Base-by-base conservation (phyloP, 2,329 filamentous ascomycete species). In the Monosporascus sp. region DNA sequence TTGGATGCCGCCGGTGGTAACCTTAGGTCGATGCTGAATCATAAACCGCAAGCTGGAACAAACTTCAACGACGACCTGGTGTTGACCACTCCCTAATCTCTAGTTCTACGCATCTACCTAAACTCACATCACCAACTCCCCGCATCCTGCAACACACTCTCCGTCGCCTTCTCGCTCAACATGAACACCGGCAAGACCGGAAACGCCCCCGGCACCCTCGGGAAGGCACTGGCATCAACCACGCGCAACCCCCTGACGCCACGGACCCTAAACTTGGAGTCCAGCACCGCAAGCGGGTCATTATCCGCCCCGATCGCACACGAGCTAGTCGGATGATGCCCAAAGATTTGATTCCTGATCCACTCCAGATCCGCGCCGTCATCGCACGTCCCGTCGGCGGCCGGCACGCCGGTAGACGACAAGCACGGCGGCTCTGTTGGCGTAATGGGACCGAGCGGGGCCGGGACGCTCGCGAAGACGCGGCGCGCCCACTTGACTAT, bases 141-240 rank as follows among this genome's bases (percentile, higher is more conserved):
- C n/a, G n/a, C n/a, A n/a, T n/a, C n/a, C n/a, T n/a, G n/a, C n/a
- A n/a, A n/a, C n/a, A n/a, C n/a, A n/a, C n/a, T n/a, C n/a, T n/a
- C n/a, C n/a, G n/a, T n/a, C n/a, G 62, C 64, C 60, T 66, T 67
- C 57, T 65, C 58, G 5, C 60, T 47, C 28, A 67, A 47, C 58
- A 67, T 63, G 48, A 62, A 62, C 24, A 66, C 59, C 9, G 62
- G 57, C 7, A 65, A 45, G 24, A 58, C 59, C 1, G 63, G 63
- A 56, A 68, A 70, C 9, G 62, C 56, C 3, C 66, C 66, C 1
- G 80, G 80, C 51, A 79, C 77, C 51, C 70, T 72, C 3, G 78
- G 76, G 55, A 77, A 82, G 1, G 74, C 71, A 22, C 73, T 77
- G 3, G 77, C 80, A 66, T 83, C 80, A 2, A 83, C 80, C 11